Base-by-base conservation (phyloP, 345 rosid genomes). In the Salix dunnii region DNA sequence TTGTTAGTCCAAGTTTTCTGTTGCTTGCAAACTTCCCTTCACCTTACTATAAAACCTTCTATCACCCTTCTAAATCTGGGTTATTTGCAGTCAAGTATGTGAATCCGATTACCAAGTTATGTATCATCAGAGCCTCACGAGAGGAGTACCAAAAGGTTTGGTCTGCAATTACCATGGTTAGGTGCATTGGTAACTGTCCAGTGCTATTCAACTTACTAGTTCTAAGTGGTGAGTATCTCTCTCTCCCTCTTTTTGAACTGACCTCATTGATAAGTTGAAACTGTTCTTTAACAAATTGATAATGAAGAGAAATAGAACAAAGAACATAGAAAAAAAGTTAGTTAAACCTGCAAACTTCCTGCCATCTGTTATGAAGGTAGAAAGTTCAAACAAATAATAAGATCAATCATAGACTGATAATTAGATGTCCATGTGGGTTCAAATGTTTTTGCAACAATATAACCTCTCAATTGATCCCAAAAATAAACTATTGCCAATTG, bases 131-230 rank as follows among this genome's bases (percentile, higher is more conserved):
- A 86, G 80, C 89, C 27, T 90, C 96, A 7, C 83, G 96, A 76
- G 97, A 91, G 17, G 92, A 89, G 23, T 84, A 90, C 72, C 90
- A 86, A 82, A 88, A 85, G 76, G 89, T 93, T 36, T 91, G 97
- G 96, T 84, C 90, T 30, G 93, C 97, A 9, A 86, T 91, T 42
- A 93, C 92, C 80, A 76, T 90, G 90, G 87, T 91, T 42, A 90
- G 84, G 72, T 84, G 84, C 72, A 85, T 91, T 6, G 93, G 88
- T 7, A 88, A 89, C 78, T 93, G 89, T 66, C 88, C 88, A 0
- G 92, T 90, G 28, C 27, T 93, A 11, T 85, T 93, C 33, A 93
- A 95, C 75, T 80, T 93, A 76, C 86, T 95, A 31, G 88, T 91
- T 77, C 77, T 90, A 23, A 90, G 90, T 64, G 97, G 96, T 88